Percentiles rank a stretch among this genome's conserved stretches.
Evolutionary conservation across 1,139 yeast species (phyloP).

Genomic region (Geotrichum phurueaensis): DNA sequence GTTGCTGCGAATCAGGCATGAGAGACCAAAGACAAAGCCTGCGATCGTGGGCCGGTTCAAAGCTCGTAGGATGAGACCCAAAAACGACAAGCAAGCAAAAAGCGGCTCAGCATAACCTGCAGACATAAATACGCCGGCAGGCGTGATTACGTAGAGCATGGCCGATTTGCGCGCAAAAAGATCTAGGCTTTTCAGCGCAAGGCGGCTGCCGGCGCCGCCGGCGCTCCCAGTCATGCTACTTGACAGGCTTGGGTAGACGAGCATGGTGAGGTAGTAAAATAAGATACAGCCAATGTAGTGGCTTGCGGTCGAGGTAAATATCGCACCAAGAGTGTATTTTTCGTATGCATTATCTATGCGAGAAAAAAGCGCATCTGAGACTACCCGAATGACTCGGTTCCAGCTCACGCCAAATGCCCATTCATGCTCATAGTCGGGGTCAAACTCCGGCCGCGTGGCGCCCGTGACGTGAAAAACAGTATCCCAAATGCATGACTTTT

Average conservation of each 20-base stretch:
- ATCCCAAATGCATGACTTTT: conserved; percentile 75
- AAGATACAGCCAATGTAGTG: conserved; percentile 49
- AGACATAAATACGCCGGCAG: conserved; percentile 76
- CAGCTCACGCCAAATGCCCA: conserved; percentile 83
- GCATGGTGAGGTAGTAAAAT: conserved; percentile 47
- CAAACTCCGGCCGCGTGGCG: conserved; percentile 40
- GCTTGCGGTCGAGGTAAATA: conserved; percentile 46
- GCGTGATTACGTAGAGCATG: conserved; percentile 52
- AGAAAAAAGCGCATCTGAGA: conserved; percentile 11
- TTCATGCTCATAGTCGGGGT: conserved; percentile 69
- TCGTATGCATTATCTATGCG: conserved; percentile 24
- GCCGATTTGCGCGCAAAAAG: conserved; percentile 39
- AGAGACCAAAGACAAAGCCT: conserved; percentile 52
- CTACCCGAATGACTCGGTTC: conserved; percentile 47
- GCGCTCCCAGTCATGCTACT: conserved; percentile 17
- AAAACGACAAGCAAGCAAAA: conserved; percentile 60
- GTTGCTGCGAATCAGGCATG: conserved; percentile 68
- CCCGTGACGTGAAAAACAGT: conserved; percentile 66
- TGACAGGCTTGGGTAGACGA: conserved; percentile 31
- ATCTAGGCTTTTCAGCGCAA: not conserved
- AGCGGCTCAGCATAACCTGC: conserved; percentile 74
- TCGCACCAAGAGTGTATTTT: conserved; percentile 42
- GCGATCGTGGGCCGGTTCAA: conserved; percentile 42
- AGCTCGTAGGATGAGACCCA: conserved; percentile 49
- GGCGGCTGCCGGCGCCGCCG: conserved; percentile 17